Evolutionary conservation across 2,329 filamentous ascomycete genomes (phyloP).

Genomic region (Allantophomopsis cytisporea): DNA sequence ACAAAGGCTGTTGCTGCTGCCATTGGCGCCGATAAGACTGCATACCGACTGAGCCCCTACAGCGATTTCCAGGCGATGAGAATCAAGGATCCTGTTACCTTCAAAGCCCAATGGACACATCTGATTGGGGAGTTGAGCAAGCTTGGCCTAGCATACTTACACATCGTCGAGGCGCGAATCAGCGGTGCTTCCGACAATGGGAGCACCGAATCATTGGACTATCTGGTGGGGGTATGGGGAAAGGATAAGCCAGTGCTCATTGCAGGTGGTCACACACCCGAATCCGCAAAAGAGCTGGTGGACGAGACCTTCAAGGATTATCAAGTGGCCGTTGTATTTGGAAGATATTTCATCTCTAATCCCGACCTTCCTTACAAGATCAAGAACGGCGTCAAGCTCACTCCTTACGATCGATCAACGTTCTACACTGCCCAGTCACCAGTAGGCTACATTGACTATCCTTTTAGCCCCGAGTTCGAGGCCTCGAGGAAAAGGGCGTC

Average conservation of each 20-base stretch:
- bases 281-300: no score
- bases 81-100: not conserved
- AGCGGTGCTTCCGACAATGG: no score
- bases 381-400: not conserved
- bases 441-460: conserved; percentile 13
- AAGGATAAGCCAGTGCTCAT: no score
- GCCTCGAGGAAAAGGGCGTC: no score
- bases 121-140: not conserved
- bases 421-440: conserved; percentile 8
- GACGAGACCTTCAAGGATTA: no score
- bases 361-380: conserved; percentile 21
- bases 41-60: not conserved
- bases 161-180: not conserved
- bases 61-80: not conserved
- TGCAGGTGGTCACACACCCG: no score
- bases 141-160: not conserved
- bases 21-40: not conserved
- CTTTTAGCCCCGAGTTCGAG: no score
- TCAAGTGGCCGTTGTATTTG: not conserved
- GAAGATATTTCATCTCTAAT: conserved; percentile 24
- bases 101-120: not conserved
- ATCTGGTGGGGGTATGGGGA: no score
- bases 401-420: not conserved
- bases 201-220: no score
- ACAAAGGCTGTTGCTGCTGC: not conserved